Percentiles rank a stretch among this genome's conserved stretches.
phyloP scores from a whole-genome alignment of 2,329 filamentous ascomycete genomes.

The Alternaria conjuncta region DNA sequence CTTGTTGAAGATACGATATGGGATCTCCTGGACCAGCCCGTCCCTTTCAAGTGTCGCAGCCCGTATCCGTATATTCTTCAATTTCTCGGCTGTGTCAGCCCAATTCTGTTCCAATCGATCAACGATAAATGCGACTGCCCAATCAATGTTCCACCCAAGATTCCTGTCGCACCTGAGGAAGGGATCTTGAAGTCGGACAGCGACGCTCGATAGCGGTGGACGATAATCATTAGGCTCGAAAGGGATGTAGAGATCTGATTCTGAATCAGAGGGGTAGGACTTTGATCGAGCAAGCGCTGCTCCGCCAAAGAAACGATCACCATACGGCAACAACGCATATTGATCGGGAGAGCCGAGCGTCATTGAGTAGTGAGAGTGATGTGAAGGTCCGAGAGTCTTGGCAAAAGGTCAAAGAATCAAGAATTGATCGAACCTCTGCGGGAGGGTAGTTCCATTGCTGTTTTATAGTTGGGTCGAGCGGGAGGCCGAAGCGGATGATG shows the following conservation, averaged over 20 bases:
- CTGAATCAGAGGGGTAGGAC: constrained; percentile 25
- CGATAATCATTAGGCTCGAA: constrained; percentile 1
- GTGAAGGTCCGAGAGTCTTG: neutral
- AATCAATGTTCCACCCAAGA: constrained; percentile 51
- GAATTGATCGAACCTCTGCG: neutral
- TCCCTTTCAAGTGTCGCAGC: constrained; percentile 22
- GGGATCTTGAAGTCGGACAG: constrained; percentile 29
- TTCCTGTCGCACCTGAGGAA: constrained; percentile 26
- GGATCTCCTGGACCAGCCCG: constrained; percentile 27
- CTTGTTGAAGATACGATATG: constrained; percentile 46
- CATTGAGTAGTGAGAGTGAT: constrained; percentile 17
- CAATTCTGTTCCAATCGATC: constrained; percentile 35
- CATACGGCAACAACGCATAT: constrained; percentile 13
- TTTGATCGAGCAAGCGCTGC: neutral
- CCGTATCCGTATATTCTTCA: constrained; percentile 24
- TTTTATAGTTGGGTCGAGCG: neutral
- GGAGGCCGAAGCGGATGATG: neutral
- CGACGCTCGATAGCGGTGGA: constrained; percentile 5
- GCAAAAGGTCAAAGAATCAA: neutral
- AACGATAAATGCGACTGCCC: constrained; percentile 50
- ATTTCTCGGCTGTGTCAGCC: constrained; percentile 21
- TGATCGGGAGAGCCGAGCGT: constrained; percentile 11
- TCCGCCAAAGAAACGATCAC: constrained; percentile 14
- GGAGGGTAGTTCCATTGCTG: neutral
- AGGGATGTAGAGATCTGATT: constrained; percentile 19